Conservation (phyloP, 495 filamentous ascomycete genomes). For the Neurospora discreta region DNA sequence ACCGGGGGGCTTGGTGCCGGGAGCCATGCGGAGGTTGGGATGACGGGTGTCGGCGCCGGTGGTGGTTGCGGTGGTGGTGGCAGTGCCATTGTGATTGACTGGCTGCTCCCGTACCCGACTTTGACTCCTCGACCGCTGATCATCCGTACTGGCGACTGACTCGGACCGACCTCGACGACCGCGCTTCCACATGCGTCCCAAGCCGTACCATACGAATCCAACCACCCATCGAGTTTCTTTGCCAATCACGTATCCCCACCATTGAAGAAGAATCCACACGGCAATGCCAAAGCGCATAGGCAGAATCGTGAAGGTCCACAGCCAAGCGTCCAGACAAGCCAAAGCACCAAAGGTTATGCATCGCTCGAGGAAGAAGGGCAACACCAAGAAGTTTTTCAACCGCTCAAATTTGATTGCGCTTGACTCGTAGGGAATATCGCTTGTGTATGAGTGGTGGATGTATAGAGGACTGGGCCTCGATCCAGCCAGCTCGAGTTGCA, state of each 20-base stretch:
- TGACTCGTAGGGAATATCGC: slow-evolving; percentile 84
- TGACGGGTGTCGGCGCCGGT: not conserved
- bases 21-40: not conserved
- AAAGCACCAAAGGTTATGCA: slow-evolving; percentile 78
- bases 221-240: slow-evolving; percentile 58
- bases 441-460: slow-evolving; percentile 62
- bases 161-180: slow-evolving; percentile 37
- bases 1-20: slow-evolving; percentile 1
- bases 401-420: slow-evolving; percentile 92
- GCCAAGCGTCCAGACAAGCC: slow-evolving; percentile 93
- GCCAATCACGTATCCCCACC: slow-evolving; percentile 53
- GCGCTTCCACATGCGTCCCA: slow-evolving; percentile 63
- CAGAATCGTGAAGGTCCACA: slow-evolving; percentile 90
- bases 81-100: slow-evolving; percentile 7
- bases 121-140: slow-evolving; percentile 24
- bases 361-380: slow-evolving; percentile 76
- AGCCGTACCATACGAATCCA: slow-evolving; percentile 61
- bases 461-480: slow-evolving; percentile 76
- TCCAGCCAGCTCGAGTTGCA: slow-evolving; percentile 79
- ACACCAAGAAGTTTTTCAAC: slow-evolving; percentile 75
- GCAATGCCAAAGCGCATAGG: slow-evolving; percentile 85
- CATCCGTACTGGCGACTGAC: slow-evolving; percentile 16
- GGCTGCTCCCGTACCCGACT: slow-evolving; percentile 22
- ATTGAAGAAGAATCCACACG: slow-evolving; percentile 59
- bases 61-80: not conserved